Evolutionary conservation across 2,329 filamentous ascomycete genomes (phyloP).

Genomic region (Dactylellina parvicollis): DNA sequence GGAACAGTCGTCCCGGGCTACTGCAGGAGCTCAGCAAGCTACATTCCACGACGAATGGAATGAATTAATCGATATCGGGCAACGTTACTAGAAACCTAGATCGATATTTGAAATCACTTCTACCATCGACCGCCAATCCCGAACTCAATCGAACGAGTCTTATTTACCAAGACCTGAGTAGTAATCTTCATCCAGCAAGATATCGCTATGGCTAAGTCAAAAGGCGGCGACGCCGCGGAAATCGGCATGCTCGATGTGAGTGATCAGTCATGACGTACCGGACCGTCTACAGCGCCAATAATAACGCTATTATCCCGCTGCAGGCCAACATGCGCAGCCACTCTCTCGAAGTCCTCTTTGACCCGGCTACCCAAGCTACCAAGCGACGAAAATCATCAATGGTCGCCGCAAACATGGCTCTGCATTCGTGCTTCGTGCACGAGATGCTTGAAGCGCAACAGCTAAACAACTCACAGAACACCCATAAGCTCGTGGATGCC

Average conservation of each 20-base stretch:
- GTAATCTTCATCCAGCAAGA: neutral
- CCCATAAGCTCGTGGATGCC: slow-evolving; percentile 59
- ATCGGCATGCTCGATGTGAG: slow-evolving; percentile 42
- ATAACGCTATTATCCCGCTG: neutral
- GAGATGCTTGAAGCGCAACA: slow-evolving; percentile 71
- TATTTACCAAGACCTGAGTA: neutral
- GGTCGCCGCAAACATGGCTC: slow-evolving; percentile 65
- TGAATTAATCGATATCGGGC: neutral
- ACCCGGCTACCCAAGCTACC: slow-evolving; percentile 65
- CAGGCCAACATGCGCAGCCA: slow-evolving; percentile 30
- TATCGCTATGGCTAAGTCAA: slow-evolving; percentile 26
- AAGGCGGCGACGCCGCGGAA: slow-evolving; percentile 13
- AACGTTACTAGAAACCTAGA: no score
- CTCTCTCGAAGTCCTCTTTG: slow-evolving; percentile 68
- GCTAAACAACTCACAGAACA: slow-evolving; percentile 60
- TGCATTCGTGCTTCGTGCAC: slow-evolving; percentile 72
- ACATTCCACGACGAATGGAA: neutral
- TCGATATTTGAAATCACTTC: no score
- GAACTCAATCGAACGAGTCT: neutral
- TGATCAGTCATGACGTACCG: slow-evolving; percentile 16
- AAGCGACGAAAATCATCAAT: slow-evolving; percentile 75
- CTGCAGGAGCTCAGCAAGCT: neutral
- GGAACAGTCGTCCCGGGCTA: neutral
- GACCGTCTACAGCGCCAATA: neutral
- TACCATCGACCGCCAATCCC: neutral